These are phyloP conservation scores for Ochetophila trinervis DNA, from an alignment of 306 rosid genomes.

Conservation along the genomic window DNA sequence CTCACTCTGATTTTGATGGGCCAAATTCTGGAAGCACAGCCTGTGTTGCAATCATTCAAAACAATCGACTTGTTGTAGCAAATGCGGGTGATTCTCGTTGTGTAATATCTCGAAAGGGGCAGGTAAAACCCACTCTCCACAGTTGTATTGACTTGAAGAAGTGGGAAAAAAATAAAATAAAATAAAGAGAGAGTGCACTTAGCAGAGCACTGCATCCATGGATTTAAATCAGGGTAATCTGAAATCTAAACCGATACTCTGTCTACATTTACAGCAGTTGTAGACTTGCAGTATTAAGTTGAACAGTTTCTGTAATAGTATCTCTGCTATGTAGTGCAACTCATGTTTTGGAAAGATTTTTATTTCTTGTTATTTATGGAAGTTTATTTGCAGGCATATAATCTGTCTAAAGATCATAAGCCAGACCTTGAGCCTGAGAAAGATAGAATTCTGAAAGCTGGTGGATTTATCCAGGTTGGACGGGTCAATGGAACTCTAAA, in stretches of 20 bases:
- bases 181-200: background rate
- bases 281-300: background rate
- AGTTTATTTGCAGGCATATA: constrained; percentile 65
- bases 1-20: constrained; percentile 87
- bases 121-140: constrained; percentile 47
- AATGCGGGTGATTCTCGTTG: constrained; percentile 99
- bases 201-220: background rate
- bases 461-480: constrained; percentile 91
- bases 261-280: background rate
- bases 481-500: constrained; percentile 93
- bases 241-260: background rate
- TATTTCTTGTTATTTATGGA: constrained; percentile 18
- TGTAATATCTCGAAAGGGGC: constrained; percentile 83
- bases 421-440: constrained; percentile 84
- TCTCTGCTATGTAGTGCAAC: constrained; percentile 11
- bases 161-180: background rate
- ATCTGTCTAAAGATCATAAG: constrained; percentile 92
- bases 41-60: constrained; percentile 74
- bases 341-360: constrained; percentile 14
- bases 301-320: background rate
- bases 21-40: constrained; percentile 92
- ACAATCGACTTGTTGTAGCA: constrained; percentile 72
- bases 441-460: constrained; percentile 87
- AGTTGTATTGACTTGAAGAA: too few species aligned
- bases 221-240: background rate